These are phyloP conservation scores for Austroboletus niveus DNA, from an alignment of 1,284 basidiomycete genomes.

Conservation along the genomic window DNA sequence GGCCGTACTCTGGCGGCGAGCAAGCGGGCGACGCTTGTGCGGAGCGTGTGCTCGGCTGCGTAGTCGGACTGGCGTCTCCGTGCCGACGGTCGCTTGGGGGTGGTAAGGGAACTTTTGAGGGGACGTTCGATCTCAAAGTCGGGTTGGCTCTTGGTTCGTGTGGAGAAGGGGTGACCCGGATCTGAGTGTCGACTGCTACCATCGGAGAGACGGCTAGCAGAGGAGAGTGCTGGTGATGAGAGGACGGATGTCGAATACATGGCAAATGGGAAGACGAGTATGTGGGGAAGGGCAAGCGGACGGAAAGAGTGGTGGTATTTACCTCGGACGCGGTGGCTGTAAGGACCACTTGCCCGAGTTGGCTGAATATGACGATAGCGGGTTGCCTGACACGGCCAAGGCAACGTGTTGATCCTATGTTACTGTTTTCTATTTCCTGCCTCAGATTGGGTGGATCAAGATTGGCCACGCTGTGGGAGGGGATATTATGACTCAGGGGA, in stretches of 20 bases:
- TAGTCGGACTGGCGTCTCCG: conserved; percentile 39
- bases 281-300: conserved; percentile 6
- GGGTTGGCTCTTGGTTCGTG: conserved; percentile 36
- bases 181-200: conserved; percentile 36
- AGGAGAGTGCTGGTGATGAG: conserved; percentile 23
- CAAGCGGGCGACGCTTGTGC: conserved; percentile 54
- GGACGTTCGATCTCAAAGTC: conserved; percentile 65
- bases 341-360: conserved; percentile 31
- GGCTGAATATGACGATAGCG: conserved; percentile 26
- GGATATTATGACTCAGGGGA: conserved; percentile 15
- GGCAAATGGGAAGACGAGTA: conserved; percentile 6
- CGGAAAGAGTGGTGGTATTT: conserved; percentile 25
- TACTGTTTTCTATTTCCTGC: conserved; percentile 17
- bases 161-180: conserved; percentile 26
- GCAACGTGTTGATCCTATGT: conserved; percentile 32
- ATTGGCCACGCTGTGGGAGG: conserved; percentile 26
- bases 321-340: conserved; percentile 34
- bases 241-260: conserved; percentile 15
- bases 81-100: conserved; percentile 29
- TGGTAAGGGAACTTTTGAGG: conserved; percentile 34
- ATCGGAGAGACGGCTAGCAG: conserved; percentile 34
- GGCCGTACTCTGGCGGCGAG: conserved; percentile 59
- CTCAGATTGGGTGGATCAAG: conserved; percentile 32
- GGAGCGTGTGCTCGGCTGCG: conserved; percentile 52
- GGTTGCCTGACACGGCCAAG: conserved; percentile 31